Evolutionary conservation across 352 stramenopile species (phyloP), one percentile per base, ranked within the genome.

Genomic region (Pythium rishiriense): DNA sequence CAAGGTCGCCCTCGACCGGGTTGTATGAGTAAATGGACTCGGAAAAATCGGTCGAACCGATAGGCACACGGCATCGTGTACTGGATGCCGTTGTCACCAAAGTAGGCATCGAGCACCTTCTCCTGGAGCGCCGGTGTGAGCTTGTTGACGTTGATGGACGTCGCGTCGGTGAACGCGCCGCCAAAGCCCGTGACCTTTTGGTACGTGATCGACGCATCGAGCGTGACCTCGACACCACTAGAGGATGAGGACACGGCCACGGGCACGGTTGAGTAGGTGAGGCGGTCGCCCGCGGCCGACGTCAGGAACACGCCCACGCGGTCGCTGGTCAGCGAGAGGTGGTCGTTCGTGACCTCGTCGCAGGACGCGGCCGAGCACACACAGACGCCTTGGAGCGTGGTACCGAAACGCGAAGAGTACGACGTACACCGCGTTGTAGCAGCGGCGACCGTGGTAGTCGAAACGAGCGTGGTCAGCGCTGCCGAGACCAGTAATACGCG

Each of bases 121-220:
- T 90, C 66, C 51, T 96, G 87, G 6, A 94, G 62, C 9, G 58
- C 69, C 0, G 68, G 48, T 4, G 74, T 62, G 48, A 97, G 71
- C 62, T 79, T 67, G 58, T 88, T 81, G 43, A 96, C 69, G 55
- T 96, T 94, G 60, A 93, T 87, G 22, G 87, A 76, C 33, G 87
- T 77, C 3, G 87, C 65, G 58, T 97, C 90, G 10, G 90, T 97
- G 76, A 97, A 97, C 21, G 90, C 87, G 17, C 88, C 90, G 9
- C 90, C 90, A 59, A 97, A 97, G 12, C 90, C 90, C 28, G 88
- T 74, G 45, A 97, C 94, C 59, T 85, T 72, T 69, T 97, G 81
- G 74, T 81, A 90, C 53, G 66, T 88, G 24, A 70, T 73, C 1
- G 28, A 28, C 49, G 74, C 77, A 52, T 92, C 76, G 33, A 90